Base-by-base conservation (phyloP, 495 filamentous ascomycete species). In the Neurospora tetraspora region DNA sequence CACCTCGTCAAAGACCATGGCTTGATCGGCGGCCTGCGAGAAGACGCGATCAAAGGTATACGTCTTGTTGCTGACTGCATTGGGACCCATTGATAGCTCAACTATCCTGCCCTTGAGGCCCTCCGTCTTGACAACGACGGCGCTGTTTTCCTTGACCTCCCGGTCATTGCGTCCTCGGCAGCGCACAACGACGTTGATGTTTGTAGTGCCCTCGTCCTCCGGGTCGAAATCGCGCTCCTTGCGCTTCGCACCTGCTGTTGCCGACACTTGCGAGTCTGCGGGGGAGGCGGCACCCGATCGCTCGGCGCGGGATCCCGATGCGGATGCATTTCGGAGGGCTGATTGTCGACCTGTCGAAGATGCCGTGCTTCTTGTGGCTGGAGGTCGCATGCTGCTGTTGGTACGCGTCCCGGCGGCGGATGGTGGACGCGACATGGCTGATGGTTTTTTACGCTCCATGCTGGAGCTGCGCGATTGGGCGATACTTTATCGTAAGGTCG, bases 1-100 rank as follows among this genome's bases (percentile, higher is more conserved):
- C 20, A 97, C 94, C 81, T 97, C 95, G 73, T 98, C 95, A 73
- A 93, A 99, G 7, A 99, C 86, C 85, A 94, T 94, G 42, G 84
- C 85, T 80, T 99, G 96, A 77, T 98, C 96, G 7, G 96, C 95
- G 3, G 96, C 96, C 9, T 93, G 93, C 0, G 96, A 97, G 79
- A 98, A 99, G 68, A 98, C 96, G 74, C 93, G 94, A 81, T 99
- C 96, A 78, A 99, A 99, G 72, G 91, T 90, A 79, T 98, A 99
- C 2, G 93, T 91, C 83, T 99, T 99, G 80, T 98, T 97, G 80
- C 93, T 96, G 53, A 98, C 81, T 40, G 94, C 91, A 80, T 89
- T 96, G 14, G 94, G 91, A 31, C 94, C 96, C 94, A 99, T 97
- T 4, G 93, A 94, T 42, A 99, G 81, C 71, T 95, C 90, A 37